A percentile compares a stretch with the other conserved stretches of the same genome.
These are phyloP conservation scores for Fragilariopsis cylindrus DNA, from an alignment of 108 stramenopile genomes.

Conservation along the genomic window DNA sequence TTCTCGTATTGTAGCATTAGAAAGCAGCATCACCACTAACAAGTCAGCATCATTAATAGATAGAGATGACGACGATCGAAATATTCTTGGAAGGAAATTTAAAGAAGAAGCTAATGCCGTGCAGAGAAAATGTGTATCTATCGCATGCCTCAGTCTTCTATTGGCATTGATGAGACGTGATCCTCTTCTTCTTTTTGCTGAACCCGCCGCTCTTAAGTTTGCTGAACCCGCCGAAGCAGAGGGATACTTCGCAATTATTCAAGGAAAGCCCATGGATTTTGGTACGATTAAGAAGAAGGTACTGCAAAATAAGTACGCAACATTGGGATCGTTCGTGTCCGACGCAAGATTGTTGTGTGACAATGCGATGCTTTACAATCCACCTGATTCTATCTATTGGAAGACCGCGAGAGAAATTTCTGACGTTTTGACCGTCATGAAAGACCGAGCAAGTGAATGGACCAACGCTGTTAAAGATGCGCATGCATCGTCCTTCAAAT, in stretches of 20 bases:
- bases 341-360: constrained; percentile 68
- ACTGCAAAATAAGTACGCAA: constrained; percentile 51
- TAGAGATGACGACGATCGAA: constrained; percentile 35
- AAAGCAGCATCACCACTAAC: background rate
- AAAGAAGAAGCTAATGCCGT: constrained; percentile 64
- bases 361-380: constrained; percentile 76
- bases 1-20: constrained; percentile 20
- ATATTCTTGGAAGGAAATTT: constrained; percentile 32
- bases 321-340: constrained; percentile 67
- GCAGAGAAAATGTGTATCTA: constrained; percentile 50
- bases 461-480: constrained; percentile 65
- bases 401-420: constrained; percentile 72
- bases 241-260: constrained; percentile 64
- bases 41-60: background rate
- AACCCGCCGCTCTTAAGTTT: constrained; percentile 73
- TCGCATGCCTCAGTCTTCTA: constrained; percentile 70
- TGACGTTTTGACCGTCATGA: constrained; percentile 60
- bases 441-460: constrained; percentile 70
- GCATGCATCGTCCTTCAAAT: constrained; percentile 48
- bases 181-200: constrained; percentile 76
- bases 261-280: constrained; percentile 71
- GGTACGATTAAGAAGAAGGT: constrained; percentile 66
- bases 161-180: constrained; percentile 74
- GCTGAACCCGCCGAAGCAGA: constrained; percentile 69
- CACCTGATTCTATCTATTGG: constrained; percentile 74